phyloP scores from a whole-genome alignment of 805 yeast species.

The Candida corydali region DNA sequence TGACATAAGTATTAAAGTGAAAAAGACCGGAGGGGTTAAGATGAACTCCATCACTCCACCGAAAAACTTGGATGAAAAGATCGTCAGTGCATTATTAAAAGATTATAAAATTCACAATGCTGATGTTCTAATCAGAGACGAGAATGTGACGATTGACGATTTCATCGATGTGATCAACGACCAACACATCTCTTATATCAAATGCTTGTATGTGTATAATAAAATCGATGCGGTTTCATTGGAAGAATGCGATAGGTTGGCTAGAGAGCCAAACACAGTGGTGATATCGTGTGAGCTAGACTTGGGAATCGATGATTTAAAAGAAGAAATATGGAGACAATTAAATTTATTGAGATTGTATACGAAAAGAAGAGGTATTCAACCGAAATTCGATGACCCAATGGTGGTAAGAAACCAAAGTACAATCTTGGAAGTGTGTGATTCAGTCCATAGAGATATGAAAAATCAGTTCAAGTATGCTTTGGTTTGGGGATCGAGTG shows the following conservation, averaged over 20 bases:
- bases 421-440: conserved; percentile 82
- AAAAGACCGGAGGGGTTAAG: conserved; percentile 90
- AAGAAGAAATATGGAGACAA: conserved; percentile 92
- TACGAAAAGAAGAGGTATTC: conserved; percentile 82
- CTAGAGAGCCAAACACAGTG: conserved; percentile 87
- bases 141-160: conserved; percentile 85
- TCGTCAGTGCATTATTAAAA: conserved; percentile 69
- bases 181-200: conserved; percentile 80
- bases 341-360: conserved; percentile 74
- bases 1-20: conserved; percentile 69
- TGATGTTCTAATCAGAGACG: conserved; percentile 87
- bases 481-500: conserved; percentile 92
- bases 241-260: conserved; percentile 90
- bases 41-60: conserved; percentile 80
- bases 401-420: conserved; percentile 82
- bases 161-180: conserved; percentile 87
- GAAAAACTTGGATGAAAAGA: conserved; percentile 72
- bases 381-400: conserved; percentile 83
- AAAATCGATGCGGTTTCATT: conserved; percentile 92
- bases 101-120: conserved; percentile 92
- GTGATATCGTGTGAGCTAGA: conserved; percentile 91
- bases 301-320: conserved; percentile 80
- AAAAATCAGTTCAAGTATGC: conserved; percentile 92
- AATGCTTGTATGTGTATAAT: conserved; percentile 90
- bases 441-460: conserved; percentile 87